Conservation (phyloP, 768 basidiomycete species). For the Leucocoprinus birnbaumii region DNA sequence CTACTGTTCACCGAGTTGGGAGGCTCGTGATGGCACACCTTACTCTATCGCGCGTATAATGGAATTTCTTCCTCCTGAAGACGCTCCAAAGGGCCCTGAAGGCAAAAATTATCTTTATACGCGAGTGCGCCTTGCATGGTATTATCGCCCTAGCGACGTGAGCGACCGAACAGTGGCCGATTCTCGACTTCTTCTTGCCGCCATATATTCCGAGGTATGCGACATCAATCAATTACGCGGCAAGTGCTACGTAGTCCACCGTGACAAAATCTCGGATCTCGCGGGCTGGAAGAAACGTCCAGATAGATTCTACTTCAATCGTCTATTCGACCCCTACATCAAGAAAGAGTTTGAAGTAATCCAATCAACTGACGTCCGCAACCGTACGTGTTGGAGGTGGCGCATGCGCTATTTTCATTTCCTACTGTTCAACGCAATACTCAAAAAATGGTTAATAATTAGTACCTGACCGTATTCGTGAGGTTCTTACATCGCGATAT, state of each 20-base stretch:
- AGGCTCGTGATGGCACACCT: slow-evolving; percentile 88
- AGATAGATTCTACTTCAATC: slow-evolving; percentile 95
- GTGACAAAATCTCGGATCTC: slow-evolving; percentile 93
- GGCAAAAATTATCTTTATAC: slow-evolving; percentile 69
- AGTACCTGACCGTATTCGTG: slow-evolving; percentile 84
- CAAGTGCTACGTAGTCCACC: slow-evolving; percentile 91
- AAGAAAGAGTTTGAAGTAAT: slow-evolving; percentile 98
- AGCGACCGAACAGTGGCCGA: slow-evolving; percentile 89
- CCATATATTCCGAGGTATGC: slow-evolving; percentile 95
- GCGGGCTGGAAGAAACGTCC: slow-evolving; percentile 91
- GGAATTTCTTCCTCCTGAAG: slow-evolving; percentile 88
- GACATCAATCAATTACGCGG: slow-evolving; percentile 92
- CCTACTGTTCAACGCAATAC: not conserved
- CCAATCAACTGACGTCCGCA: slow-evolving; percentile 79
- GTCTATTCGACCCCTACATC: slow-evolving; percentile 96
- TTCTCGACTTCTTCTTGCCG: slow-evolving; percentile 87
- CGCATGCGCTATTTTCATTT: slow-evolving; percentile 3
- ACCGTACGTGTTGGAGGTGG: slow-evolving; percentile 57
- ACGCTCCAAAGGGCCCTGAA: slow-evolving; percentile 61
- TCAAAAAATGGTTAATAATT: slow-evolving; percentile 21
- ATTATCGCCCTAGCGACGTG: slow-evolving; percentile 95
- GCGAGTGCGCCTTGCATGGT: slow-evolving; percentile 91
- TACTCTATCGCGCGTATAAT: slow-evolving; percentile 96
- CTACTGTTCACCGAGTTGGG: slow-evolving; percentile 94
- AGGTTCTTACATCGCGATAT: slow-evolving; percentile 76